A percentile compares a stretch with the other conserved stretches of the same genome.
phyloP scores from a whole-genome alignment of 1,284 basidiomycete species.

The Fomitopsis palustris region DNA sequence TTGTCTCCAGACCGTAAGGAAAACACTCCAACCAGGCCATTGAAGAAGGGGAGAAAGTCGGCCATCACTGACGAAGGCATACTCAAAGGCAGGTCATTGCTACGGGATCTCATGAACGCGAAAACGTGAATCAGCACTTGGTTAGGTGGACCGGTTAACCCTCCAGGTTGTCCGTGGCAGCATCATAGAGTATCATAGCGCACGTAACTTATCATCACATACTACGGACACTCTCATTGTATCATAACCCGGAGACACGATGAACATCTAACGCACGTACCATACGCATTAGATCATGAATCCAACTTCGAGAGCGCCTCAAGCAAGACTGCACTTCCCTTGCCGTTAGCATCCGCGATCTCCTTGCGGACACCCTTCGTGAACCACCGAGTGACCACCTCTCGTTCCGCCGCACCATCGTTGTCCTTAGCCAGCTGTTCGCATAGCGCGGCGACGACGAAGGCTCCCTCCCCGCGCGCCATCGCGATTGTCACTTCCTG shows the following conservation, averaged over 20 bases:
- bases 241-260: background rate
- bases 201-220: background rate
- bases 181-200: background rate
- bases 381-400: conserved; percentile 54
- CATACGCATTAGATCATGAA: background rate
- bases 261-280: background rate
- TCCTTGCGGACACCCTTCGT: conserved; percentile 26
- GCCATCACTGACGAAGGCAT: conserved; percentile 36
- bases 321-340: conserved; percentile 19
- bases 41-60: conserved; percentile 31
- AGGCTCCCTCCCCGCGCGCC: conserved; percentile 68
- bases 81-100: conserved; percentile 50
- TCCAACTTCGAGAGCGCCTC: conserved; percentile 19
- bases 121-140: conserved; percentile 6
- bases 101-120: conserved; percentile 54
- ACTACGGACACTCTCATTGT: background rate
- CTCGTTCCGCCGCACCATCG: conserved; percentile 34
- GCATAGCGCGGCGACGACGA: conserved; percentile 76
- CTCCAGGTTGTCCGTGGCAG: background rate
- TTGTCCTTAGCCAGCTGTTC: conserved; percentile 53
- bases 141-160: background rate
- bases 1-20: conserved; percentile 2
- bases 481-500: conserved; percentile 52
- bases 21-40: conserved; percentile 6
- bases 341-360: conserved; percentile 15